These are phyloP conservation scores for Exobasidium cylindrosporum DNA, from an alignment of 1,284 basidiomycete genomes.

Conservation along the genomic window DNA sequence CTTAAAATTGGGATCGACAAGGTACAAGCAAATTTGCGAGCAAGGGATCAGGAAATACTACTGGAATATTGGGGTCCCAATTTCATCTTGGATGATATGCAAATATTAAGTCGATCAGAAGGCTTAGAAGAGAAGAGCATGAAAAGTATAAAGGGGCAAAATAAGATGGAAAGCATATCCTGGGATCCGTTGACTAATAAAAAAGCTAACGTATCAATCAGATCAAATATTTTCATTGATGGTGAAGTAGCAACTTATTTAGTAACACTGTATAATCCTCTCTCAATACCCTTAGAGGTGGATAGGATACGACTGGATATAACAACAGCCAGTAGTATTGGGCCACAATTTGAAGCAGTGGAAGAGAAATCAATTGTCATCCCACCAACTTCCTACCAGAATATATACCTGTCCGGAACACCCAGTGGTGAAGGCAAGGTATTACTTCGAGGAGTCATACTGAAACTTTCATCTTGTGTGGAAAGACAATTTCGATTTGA, in stretches of 20 bases:
- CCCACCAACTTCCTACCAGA: conserved; percentile 71
- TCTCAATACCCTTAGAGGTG: conserved; percentile 82
- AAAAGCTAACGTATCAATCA: background rate
- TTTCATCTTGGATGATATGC: conserved; percentile 71
- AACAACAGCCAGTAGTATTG: conserved; percentile 57
- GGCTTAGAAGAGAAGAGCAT: conserved; percentile 57
- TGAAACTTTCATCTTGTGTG: conserved; percentile 72
- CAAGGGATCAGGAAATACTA: background rate
- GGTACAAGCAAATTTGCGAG: background rate
- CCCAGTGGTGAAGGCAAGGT: conserved; percentile 67
- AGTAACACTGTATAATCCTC: conserved; percentile 83
- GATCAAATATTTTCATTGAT: conserved; percentile 64
- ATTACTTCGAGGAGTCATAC: conserved; percentile 71
- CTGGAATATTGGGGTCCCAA: conserved; percentile 56
- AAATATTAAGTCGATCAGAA: background rate
- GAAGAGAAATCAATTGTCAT: conserved; percentile 62
- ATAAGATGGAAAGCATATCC: background rate
- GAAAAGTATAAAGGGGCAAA: conserved; percentile 62
- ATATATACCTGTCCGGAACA: conserved; percentile 69
- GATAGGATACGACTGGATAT: conserved; percentile 77
- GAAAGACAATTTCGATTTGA: conserved; percentile 74
- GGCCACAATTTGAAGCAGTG: conserved; percentile 70
- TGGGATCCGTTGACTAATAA: conserved; percentile 7
- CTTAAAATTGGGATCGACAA: conserved; percentile 1
- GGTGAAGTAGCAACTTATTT: conserved; percentile 78